Percentiles rank a stretch among this genome's conserved stretches.
These are phyloP conservation scores for Puya raimondii DNA, from an alignment of 176 grass and related monocot species.

Conservation along the genomic window DNA sequence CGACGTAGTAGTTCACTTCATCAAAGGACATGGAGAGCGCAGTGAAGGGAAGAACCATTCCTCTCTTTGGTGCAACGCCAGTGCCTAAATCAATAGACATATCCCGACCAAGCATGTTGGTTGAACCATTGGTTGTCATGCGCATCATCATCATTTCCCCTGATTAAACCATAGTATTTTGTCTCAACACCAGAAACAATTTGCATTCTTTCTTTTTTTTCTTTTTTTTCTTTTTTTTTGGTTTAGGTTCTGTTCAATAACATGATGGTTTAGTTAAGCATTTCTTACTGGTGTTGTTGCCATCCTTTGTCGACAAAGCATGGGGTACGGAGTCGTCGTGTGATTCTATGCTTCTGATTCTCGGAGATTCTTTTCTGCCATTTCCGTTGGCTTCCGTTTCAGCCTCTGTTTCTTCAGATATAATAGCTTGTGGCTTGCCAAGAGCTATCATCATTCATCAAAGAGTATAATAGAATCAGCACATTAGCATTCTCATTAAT, in stretches of 20 bases:
- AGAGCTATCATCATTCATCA: slow-evolving; percentile 43
- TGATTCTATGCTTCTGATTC: slow-evolving; percentile 36
- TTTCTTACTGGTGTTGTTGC: slow-evolving; percentile 42
- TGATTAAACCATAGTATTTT: slow-evolving; percentile 30
- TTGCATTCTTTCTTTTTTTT: too few species aligned
- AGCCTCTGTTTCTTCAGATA: slow-evolving; percentile 90
- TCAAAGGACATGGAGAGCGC: slow-evolving; percentile 94
- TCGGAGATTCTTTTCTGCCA: slow-evolving; percentile 19
- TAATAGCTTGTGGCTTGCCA: slow-evolving; percentile 84
- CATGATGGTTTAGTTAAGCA: slow-evolving; percentile 1
- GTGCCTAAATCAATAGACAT: slow-evolving; percentile 44
- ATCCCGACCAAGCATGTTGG: slow-evolving; percentile 41
- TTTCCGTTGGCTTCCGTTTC: slow-evolving; percentile 48
- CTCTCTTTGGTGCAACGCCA: slow-evolving; percentile 58
- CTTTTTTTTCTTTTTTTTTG: neutral
- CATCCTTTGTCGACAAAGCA: slow-evolving; percentile 25
- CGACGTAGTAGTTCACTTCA: slow-evolving; percentile 86
- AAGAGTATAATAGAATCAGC: slow-evolving; percentile 1
- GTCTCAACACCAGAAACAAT: slow-evolving; percentile 18
- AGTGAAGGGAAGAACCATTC: slow-evolving; percentile 95
- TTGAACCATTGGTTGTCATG: slow-evolving; percentile 36
- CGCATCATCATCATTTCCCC: slow-evolving; percentile 62
- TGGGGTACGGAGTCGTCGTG: slow-evolving; percentile 2
- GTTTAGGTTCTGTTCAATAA: slow-evolving; percentile 10
- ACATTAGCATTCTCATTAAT: slow-evolving; percentile 15